Percentiles rank a stretch among this genome's conserved stretches.
Evolutionary conservation across 176 grass and related monocot genomes (phyloP).

Genomic region (Avena sativa): DNA sequence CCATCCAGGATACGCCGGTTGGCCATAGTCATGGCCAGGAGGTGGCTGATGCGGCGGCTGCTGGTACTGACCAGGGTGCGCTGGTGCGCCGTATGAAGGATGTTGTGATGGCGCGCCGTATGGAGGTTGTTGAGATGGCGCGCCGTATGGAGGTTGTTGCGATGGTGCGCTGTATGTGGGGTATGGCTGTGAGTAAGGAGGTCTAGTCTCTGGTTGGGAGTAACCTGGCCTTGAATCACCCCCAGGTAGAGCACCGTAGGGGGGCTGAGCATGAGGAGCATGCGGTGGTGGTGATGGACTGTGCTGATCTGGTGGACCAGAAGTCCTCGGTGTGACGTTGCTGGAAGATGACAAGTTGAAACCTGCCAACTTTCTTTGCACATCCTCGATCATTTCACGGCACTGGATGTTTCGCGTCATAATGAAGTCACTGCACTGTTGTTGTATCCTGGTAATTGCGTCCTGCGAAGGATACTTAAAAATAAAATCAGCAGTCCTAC

Average conservation of each 20-base stretch:
- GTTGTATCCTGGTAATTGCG: conserved; percentile 87
- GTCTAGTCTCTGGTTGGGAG: conserved; percentile 62
- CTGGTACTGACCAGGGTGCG: conserved; percentile 60
- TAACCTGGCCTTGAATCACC: conserved; percentile 53
- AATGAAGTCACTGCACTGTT: conserved; percentile 92
- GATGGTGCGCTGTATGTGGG: conserved; percentile 44
- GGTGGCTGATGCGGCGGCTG: conserved; percentile 52
- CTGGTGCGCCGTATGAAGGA: neutral
- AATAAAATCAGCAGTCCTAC: conserved; percentile 14
- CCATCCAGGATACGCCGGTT: conserved; percentile 95
- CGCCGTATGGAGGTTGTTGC: conserved; percentile 51
- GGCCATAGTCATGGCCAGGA: conserved; percentile 71
- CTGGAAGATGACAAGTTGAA: conserved; percentile 81
- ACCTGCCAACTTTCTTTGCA: conserved; percentile 85
- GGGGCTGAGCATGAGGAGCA: conserved; percentile 48
- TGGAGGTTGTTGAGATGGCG: neutral
- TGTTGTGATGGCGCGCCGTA: neutral
- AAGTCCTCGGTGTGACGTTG: conserved; percentile 47
- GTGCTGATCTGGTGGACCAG: conserved; percentile 60
- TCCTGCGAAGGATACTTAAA: conserved; percentile 63
- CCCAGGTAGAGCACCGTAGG: conserved; percentile 48
- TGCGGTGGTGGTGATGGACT: conserved; percentile 49
- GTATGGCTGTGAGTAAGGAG: conserved; percentile 68
- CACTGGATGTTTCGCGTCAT: conserved; percentile 97
- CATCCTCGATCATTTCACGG: conserved; percentile 97